phyloP scores from a whole-genome alignment of 495 filamentous ascomycete genomes.

The Usnea hakonensis region DNA sequence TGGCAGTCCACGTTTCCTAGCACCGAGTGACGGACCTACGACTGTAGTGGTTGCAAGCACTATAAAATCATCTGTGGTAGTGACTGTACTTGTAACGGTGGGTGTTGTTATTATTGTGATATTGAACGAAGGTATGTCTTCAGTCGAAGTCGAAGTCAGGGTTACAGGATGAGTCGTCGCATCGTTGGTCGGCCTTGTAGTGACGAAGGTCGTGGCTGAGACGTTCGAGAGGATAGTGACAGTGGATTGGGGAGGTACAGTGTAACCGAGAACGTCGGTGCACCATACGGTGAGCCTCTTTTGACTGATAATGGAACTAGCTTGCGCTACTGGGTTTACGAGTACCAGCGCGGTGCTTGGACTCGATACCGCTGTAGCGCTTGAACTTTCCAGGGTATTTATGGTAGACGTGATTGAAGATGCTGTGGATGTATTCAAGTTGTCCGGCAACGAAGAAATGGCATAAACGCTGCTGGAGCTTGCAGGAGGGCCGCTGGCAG shows the following conservation, averaged over 20 bases:
- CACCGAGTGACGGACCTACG: neutral
- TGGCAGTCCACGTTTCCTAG: neutral
- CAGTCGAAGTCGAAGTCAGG: neutral
- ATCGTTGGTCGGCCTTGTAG: neutral
- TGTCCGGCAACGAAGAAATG: neutral
- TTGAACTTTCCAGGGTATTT: neutral
- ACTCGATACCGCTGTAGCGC: neutral
- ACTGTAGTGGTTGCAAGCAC: neutral
- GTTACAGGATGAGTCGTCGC: neutral
- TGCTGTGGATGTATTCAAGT: no score
- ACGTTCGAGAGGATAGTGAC: neutral
- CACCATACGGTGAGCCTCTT: slow-evolving; percentile 9
- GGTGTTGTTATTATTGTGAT: neutral
- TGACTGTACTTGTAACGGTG: neutral
- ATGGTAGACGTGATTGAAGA: neutral
- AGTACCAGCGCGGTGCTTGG: neutral
- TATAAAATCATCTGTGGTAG: neutral
- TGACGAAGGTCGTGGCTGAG: neutral
- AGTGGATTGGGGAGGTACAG: neutral
- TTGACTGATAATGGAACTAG: slow-evolving; percentile 1
- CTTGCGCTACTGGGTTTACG: neutral
- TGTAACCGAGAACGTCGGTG: slow-evolving; percentile 7
- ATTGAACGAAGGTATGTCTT: neutral
- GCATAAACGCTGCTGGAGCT: neutral
- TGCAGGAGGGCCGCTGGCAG: no score